Conservation (phyloP, 768 basidiomycete species). For the Phylloporus sp. region DNA sequence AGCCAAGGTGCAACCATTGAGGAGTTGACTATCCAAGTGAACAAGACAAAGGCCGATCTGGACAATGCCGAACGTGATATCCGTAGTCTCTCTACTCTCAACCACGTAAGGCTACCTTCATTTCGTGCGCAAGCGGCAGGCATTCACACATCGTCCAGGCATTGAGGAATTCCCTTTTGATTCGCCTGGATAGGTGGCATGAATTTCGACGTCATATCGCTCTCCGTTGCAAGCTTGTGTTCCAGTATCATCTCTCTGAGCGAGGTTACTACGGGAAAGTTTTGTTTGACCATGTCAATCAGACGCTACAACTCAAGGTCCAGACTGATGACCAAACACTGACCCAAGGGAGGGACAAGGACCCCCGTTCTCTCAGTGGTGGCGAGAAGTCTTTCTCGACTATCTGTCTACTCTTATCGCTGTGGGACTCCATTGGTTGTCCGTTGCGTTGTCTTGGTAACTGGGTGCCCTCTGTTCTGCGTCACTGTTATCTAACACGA, state of each 20-base stretch:
- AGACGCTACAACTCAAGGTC: constrained; percentile 67
- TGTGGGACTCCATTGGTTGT: constrained; percentile 95
- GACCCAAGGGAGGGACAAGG: constrained; percentile 70
- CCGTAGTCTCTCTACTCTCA: constrained; percentile 56
- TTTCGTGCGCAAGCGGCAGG: not conserved
- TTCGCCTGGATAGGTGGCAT: constrained; percentile 73
- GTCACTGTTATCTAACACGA: constrained; percentile 9
- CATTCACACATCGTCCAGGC: constrained; percentile 40
- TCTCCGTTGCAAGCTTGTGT: constrained; percentile 78
- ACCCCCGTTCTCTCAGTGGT: constrained; percentile 81
- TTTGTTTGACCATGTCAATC: constrained; percentile 69
- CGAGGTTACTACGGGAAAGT: constrained; percentile 91
- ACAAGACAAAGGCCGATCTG: constrained; percentile 54
- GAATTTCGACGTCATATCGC: constrained; percentile 86
- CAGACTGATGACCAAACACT: constrained; percentile 76
- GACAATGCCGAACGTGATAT: constrained; percentile 60
- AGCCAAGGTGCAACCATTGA: constrained; percentile 78
- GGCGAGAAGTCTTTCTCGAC: constrained; percentile 98
- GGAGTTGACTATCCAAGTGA: constrained; percentile 68
- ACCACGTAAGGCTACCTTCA: constrained; percentile 45
- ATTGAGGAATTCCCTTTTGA: constrained; percentile 57
- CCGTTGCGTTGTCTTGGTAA: constrained; percentile 87
- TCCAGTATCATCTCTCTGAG: constrained; percentile 74
- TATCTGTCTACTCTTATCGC: constrained; percentile 84
- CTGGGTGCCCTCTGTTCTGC: constrained; percentile 13